Evolutionary conservation across 1,284 basidiomycete species (phyloP).

Genomic region (Baeospora myosura): DNA sequence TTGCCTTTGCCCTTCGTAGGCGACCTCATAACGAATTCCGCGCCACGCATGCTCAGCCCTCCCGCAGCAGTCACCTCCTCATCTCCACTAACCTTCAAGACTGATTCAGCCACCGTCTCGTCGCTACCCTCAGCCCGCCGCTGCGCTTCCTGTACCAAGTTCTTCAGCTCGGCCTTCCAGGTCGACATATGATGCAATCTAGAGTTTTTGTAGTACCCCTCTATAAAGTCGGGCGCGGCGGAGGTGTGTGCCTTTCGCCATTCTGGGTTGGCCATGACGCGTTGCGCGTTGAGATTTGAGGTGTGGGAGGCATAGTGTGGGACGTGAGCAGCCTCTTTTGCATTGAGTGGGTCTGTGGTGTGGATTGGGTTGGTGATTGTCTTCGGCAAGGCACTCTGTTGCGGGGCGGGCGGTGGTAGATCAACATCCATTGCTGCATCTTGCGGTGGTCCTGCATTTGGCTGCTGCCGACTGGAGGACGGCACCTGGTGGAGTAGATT

Average conservation of each 20-base stretch:
- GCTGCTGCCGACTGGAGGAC: constrained; percentile 7
- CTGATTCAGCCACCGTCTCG: constrained; percentile 9
- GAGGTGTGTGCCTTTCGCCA: constrained; percentile 90
- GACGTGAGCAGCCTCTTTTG: constrained; percentile 33
- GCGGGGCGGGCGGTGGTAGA: neutral
- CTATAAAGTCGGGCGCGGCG: constrained; percentile 79
- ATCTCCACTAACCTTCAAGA: constrained; percentile 12
- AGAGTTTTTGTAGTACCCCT: constrained; percentile 87
- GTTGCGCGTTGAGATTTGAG: constrained; percentile 66
- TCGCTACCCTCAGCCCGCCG: constrained; percentile 50
- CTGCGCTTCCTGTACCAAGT: constrained; percentile 75
- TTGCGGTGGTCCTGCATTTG: constrained; percentile 44
- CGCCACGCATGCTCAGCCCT: constrained; percentile 53
- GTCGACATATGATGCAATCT: constrained; percentile 86
- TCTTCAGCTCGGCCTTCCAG: constrained; percentile 88
- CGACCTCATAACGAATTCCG: constrained; percentile 40
- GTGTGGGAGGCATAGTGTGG: constrained; percentile 58
- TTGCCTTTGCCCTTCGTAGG: constrained; percentile 47
- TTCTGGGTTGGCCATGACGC: constrained; percentile 70
- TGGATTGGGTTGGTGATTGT: constrained; percentile 5
- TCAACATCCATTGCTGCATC: constrained; percentile 12
- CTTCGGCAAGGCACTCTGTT: neutral
- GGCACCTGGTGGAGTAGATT: constrained; percentile 21
- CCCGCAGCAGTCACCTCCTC: constrained; percentile 17
- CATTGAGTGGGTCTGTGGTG: constrained; percentile 38